Evolutionary conservation across 371 early-diverging fungal species (phyloP), one percentile per base, ranked within the genome.

Genomic region (Actinomortierella wolfii): DNA sequence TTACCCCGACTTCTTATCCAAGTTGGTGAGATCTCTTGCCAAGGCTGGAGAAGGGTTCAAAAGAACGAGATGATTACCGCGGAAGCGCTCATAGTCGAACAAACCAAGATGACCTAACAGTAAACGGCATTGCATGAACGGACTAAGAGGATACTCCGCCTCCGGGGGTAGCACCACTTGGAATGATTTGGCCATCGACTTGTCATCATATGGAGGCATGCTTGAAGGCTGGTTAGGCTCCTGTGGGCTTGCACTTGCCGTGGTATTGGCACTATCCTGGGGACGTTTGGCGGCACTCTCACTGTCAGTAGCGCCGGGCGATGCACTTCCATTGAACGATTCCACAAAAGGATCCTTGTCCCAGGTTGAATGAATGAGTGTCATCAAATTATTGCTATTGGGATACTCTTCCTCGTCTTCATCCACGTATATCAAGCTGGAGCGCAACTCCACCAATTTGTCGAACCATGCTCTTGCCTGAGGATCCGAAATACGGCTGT

Each of bases 1-100:
- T 75, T 79, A 89, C 91, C 90, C 90, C 53, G 81, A 83, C 57
- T 91, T 91, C 45, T 87, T 81, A 67, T 94, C 94, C 21, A 93
- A 73, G 18, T 89, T 90, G 56, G 86, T 82, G 23, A 94, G 69
- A 59, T 94, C 94, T 21, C 94, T 78, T 46, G 78, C 83, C 24
- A 94, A 71, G 0, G 86, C 78, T 1, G 89, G 81, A 0, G 88
- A 75, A 47, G 89, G 91, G 34, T 83, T 83, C 23, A 94, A 62
- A 66, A 91, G 76, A 34, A 85, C 83, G 57, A 93, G 85, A 20
- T 84, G 79, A 1, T 84, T 87, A n/a, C 87, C 86, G 61, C 90
- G 91, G 43, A 92, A 68, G 21, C 86, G 79, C 13, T 89, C 88
- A 69, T 90, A 92, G 48, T 86, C 80, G 25, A 94, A 64, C 17